phyloP scores from a whole-genome alignment of 2,329 filamentous ascomycete species.

The Rhexocercosporidium sp. region DNA sequence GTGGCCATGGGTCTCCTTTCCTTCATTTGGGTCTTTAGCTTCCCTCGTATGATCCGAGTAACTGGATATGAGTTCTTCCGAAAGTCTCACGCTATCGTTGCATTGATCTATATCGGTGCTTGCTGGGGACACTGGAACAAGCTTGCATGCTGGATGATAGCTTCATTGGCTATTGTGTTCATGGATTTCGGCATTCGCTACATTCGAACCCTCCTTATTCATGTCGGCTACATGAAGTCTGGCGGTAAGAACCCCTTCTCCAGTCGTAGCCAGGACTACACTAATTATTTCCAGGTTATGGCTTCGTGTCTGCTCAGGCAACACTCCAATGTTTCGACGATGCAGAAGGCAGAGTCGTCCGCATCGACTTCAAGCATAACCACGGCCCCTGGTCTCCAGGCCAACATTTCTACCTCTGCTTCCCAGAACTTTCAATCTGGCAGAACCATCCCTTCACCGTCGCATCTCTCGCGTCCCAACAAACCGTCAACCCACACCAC shows the following conservation, averaged over 20 bases:
- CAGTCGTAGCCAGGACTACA: constrained; percentile 12
- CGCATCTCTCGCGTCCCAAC: constrained; percentile 69
- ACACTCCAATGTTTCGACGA: constrained; percentile 56
- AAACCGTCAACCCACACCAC: constrained; percentile 50
- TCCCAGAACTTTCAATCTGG: constrained; percentile 73
- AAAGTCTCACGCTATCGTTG: constrained; percentile 74
- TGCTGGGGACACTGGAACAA: constrained; percentile 77
- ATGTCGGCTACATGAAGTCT: constrained; percentile 57
- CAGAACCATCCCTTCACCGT: constrained; percentile 81
- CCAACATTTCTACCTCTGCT: constrained; percentile 79
- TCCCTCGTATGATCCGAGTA: constrained; percentile 60
- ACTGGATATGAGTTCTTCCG: constrained; percentile 82
- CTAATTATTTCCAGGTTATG: constrained; percentile 45
- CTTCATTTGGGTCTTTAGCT: constrained; percentile 64
- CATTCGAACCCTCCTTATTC: constrained; percentile 62
- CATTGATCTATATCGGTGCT: constrained; percentile 75
- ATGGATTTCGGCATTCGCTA: constrained; percentile 66
- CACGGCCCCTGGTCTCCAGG: constrained; percentile 69
- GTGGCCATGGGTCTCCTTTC: constrained; percentile 70
- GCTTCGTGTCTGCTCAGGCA: constrained; percentile 60
- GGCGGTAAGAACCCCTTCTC: constrained; percentile 33
- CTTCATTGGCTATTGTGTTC: constrained; percentile 67
- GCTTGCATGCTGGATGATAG: constrained; percentile 71
- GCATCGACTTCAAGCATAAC: constrained; percentile 72
- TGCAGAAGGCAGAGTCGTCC: constrained; percentile 63